A percentile compares a stretch with the other conserved stretches of the same genome.
These are phyloP conservation scores for Capillidium heterosporum DNA, from an alignment of 371 early-diverging fungal species.

Conservation along the genomic window DNA sequence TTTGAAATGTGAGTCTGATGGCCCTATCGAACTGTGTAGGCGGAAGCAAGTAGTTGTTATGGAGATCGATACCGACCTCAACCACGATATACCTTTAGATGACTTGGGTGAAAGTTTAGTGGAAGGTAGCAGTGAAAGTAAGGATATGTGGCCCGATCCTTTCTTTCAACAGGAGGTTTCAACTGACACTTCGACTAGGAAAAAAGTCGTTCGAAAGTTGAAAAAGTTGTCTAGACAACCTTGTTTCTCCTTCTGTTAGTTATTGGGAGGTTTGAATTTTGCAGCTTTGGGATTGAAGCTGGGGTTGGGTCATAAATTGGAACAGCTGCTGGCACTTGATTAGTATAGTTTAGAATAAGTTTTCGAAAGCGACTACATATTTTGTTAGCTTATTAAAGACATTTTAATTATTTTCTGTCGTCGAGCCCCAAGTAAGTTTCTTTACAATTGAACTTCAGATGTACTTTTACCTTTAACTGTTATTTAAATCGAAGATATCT, in stretches of 20 bases:
- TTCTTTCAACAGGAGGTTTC: not conserved
- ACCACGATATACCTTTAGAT: not conserved
- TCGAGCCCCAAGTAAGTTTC: no score
- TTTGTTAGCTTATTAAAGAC: no score
- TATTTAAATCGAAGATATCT: no score
- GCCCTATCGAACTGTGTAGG: conserved; percentile 35
- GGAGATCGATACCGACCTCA: conserved; percentile 25
- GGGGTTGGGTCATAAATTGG: no score
- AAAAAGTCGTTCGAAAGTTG: not conserved
- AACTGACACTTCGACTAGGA: not conserved
- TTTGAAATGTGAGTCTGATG: conserved; percentile 29
- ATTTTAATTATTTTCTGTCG: no score
- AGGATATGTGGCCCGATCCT: not conserved
- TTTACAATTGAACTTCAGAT: no score
- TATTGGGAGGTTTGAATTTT: no score
- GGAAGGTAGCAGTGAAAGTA: not conserved
- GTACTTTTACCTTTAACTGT: no score
- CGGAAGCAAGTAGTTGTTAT: conserved; percentile 27
- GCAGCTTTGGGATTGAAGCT: no score
- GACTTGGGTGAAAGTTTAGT: not conserved
- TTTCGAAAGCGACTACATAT: no score
- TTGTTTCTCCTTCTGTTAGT: not conserved
- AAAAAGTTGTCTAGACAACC: not conserved
- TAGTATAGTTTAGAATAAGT: no score
- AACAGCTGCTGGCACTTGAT: no score